Conservation (phyloP, 352 stramenopile genomes). For the Phytophthora cajani region DNA sequence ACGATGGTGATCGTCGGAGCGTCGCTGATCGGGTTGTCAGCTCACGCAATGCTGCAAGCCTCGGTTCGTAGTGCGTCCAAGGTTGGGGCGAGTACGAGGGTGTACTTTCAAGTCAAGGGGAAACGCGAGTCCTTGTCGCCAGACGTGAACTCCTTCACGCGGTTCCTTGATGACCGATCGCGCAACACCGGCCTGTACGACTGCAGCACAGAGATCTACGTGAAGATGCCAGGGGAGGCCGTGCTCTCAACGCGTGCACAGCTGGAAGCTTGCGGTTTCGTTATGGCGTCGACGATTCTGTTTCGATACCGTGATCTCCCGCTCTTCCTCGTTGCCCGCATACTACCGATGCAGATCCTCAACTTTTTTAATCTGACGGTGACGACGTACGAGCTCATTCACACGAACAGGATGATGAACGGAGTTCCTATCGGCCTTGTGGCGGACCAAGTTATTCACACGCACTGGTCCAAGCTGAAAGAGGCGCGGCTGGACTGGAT, state of each 20-base stretch:
- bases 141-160: slow-evolving; percentile 42
- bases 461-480: slow-evolving; percentile 42
- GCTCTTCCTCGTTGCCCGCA: slow-evolving; percentile 33
- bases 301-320: slow-evolving; percentile 43
- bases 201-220: slow-evolving; percentile 39
- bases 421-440: slow-evolving; percentile 24
- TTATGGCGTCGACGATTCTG: slow-evolving; percentile 38
- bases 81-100: slow-evolving; percentile 1
- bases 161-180: slow-evolving; percentile 46
- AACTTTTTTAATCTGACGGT: slow-evolving; percentile 48
- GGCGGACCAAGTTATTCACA: slow-evolving; percentile 40
- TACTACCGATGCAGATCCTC: slow-evolving; percentile 29
- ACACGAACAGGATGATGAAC: slow-evolving; percentile 25
- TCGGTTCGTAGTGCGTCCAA: slow-evolving; percentile 4
- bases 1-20: slow-evolving; percentile 17
- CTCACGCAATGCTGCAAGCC: slow-evolving; percentile 28
- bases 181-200: slow-evolving; percentile 37
- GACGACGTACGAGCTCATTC: slow-evolving; percentile 35
- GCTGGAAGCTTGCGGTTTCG: slow-evolving; percentile 41
- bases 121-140: slow-evolving; percentile 5
- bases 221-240: slow-evolving; percentile 9
- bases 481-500: slow-evolving; percentile 10
- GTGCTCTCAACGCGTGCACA: slow-evolving; percentile 42
- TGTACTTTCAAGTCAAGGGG: neutral
- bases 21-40: slow-evolving; percentile 20